Evolutionary conservation across 176 grass and related monocot genomes (phyloP).

Genomic region (Juncus inflexus): DNA sequence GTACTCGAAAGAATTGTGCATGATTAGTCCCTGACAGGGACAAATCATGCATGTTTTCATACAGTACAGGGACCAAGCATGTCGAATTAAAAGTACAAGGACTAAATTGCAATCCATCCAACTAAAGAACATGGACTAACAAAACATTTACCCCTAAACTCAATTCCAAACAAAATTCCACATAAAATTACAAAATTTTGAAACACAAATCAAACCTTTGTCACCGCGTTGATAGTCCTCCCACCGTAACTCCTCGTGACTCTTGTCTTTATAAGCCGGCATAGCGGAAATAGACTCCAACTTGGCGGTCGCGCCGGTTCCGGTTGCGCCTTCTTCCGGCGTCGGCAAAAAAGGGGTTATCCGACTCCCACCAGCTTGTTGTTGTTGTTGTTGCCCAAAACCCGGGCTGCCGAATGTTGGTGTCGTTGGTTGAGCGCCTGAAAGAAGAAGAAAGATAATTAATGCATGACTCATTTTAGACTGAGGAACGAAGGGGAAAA

Average conservation of each 20-base stretch:
- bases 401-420: slow-evolving; percentile 52
- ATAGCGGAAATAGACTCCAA: slow-evolving; percentile 94
- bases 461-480: too few species aligned
- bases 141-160: slow-evolving; percentile 7
- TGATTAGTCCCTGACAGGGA: too few species aligned
- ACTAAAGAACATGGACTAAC: background rate
- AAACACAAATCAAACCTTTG: slow-evolving; percentile 39
- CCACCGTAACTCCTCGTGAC: slow-evolving; percentile 95
- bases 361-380: slow-evolving; percentile 71
- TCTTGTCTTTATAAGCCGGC: slow-evolving; percentile 88
- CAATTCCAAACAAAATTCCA: slow-evolving; percentile 7
- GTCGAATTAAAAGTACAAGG: too few species aligned
- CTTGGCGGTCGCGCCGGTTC: slow-evolving; percentile 57
- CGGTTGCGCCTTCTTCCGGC: slow-evolving; percentile 69
- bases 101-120: background rate
- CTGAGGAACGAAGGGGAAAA: background rate
- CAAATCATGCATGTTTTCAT: too few species aligned
- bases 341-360: slow-evolving; percentile 60
- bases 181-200: too few species aligned
- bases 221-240: slow-evolving; percentile 89
- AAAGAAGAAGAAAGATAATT: too few species aligned
- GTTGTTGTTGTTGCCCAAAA: slow-evolving; percentile 59
- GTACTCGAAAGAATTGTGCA: too few species aligned
- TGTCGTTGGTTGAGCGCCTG: slow-evolving; percentile 63
- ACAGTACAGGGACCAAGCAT: too few species aligned